A percentile compares a stretch with the other conserved stretches of the same genome.
Evolutionary conservation across 2,329 filamentous ascomycete species (phyloP).

Genomic region (Fusarium redolens): DNA sequence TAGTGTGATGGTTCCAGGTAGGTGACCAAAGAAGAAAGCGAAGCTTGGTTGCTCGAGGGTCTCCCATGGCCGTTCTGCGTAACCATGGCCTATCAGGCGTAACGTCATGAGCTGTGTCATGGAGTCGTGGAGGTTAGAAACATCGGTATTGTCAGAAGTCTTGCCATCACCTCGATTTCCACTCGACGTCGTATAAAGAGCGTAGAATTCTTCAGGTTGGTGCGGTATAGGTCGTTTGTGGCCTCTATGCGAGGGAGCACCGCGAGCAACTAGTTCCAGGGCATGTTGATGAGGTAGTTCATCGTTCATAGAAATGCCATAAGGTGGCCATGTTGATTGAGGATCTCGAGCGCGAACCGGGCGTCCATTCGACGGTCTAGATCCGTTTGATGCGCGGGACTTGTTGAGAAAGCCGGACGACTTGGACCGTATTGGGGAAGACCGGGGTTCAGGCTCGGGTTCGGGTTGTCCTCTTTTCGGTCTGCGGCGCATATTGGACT

Average conservation of each 20-base stretch:
- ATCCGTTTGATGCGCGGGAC: conserved; percentile 28
- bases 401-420: conserved; percentile 30
- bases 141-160: conserved; percentile 56
- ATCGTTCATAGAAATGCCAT: conserved; percentile 59
- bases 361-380: conserved; percentile 32
- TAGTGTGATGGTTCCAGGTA: conserved; percentile 77
- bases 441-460: conserved; percentile 38
- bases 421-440: conserved; percentile 30
- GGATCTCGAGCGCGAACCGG: conserved; percentile 43
- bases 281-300: conserved; percentile 66
- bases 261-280: conserved; percentile 67
- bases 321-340: conserved; percentile 68
- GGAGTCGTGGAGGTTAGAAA: conserved; percentile 62
- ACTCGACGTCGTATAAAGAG: conserved; percentile 62
- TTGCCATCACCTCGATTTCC: conserved; percentile 58
- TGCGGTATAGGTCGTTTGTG: conserved; percentile 66
- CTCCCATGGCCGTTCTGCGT: conserved; percentile 69
- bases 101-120: conserved; percentile 71
- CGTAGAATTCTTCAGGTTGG: conserved; percentile 65
- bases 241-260: conserved; percentile 67
- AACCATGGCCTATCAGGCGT: conserved; percentile 56
- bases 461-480: conserved; percentile 54
- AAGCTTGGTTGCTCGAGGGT: conserved; percentile 80
- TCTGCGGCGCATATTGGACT: conserved; percentile 52
- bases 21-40: conserved; percentile 72